Evolutionary conservation across 192 early-diverging fungal species (phyloP).

Genomic region (Thamnidium elegans): DNA sequence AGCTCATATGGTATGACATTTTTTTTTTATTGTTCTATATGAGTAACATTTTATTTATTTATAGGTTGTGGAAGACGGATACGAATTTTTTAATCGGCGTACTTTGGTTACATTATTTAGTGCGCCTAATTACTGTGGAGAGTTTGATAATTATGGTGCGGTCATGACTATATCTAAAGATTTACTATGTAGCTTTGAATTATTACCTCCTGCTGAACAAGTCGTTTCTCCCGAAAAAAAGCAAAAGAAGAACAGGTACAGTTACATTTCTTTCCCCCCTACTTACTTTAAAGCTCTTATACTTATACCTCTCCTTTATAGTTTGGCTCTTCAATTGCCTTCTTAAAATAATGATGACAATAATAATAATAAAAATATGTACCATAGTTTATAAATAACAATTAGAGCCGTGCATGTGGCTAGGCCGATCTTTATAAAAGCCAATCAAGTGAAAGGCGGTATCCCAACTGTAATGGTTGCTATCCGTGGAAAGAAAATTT

Average conservation of each 20-base stretch:
- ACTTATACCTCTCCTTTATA: neutral
- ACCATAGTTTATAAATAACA: neutral
- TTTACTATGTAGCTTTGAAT: constrained; percentile 80
- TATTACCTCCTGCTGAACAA: constrained; percentile 35
- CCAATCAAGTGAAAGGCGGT: neutral
- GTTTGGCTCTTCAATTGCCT: neutral
- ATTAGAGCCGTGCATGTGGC: neutral
- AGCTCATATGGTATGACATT: constrained; percentile 81
- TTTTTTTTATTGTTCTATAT: neutral
- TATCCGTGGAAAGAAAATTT: neutral
- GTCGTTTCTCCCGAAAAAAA: neutral
- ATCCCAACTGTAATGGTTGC: neutral
- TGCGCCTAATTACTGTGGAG: constrained; percentile 85
- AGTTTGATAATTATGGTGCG: constrained; percentile 37
- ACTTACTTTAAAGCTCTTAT: neutral
- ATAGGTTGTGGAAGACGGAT: constrained; percentile 90
- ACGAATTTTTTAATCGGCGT: constrained; percentile 96
- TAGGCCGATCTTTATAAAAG: neutral
- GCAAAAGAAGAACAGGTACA: constrained; percentile 6
- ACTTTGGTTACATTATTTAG: constrained; percentile 64
- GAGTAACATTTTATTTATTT: neutral
- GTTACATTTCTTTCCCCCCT: no score
- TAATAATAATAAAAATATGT: neutral
- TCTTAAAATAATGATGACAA: neutral
- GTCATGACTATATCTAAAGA: constrained; percentile 70